Conservation (phyloP, 2,329 filamentous ascomycete genomes). For the Xylariomycetidae sp. region DNA sequence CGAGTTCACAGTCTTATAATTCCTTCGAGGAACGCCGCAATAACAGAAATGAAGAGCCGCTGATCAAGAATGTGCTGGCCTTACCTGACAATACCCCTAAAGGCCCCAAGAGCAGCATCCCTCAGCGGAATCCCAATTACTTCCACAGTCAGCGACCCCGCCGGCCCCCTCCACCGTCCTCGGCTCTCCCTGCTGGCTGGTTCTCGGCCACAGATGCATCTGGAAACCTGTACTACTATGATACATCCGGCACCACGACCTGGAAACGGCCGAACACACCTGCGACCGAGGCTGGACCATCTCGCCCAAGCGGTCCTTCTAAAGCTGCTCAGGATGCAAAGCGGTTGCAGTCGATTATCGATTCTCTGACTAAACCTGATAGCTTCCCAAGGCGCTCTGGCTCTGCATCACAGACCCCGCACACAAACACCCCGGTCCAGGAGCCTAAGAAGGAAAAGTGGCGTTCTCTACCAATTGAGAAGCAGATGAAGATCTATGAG, state of each 20-base stretch:
- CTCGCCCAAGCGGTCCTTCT: slow-evolving; percentile 60
- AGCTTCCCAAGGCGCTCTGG: slow-evolving; percentile 47
- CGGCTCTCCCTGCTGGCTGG: slow-evolving; percentile 74
- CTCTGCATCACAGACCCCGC: slow-evolving; percentile 59
- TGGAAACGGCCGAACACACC: slow-evolving; percentile 75
- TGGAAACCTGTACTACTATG: slow-evolving; percentile 83
- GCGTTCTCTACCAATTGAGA: slow-evolving; percentile 67
- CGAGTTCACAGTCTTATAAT: slow-evolving; percentile 40
- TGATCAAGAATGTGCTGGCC: slow-evolving; percentile 37
- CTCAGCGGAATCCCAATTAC: slow-evolving; percentile 48
- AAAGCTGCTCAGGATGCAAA: slow-evolving; percentile 62
- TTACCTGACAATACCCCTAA: slow-evolving; percentile 50
- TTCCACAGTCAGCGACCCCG: slow-evolving; percentile 50
- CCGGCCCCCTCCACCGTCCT: slow-evolving; percentile 43
- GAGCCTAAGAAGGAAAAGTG: slow-evolving; percentile 67
- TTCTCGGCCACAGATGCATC: slow-evolving; percentile 67
- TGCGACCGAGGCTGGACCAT: slow-evolving; percentile 52
- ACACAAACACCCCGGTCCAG: slow-evolving; percentile 47
- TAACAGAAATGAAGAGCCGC: slow-evolving; percentile 41
- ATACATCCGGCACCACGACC: slow-evolving; percentile 68
- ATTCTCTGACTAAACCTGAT: slow-evolving; percentile 72
- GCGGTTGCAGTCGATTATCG: slow-evolving; percentile 77
- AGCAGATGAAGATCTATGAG: slow-evolving; percentile 93
- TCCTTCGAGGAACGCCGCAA: slow-evolving; percentile 62
- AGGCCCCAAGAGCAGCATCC: slow-evolving; percentile 56